Conservation (phyloP, 1,139 yeast species). For the Blastobotrys illinoisensis region DNA sequence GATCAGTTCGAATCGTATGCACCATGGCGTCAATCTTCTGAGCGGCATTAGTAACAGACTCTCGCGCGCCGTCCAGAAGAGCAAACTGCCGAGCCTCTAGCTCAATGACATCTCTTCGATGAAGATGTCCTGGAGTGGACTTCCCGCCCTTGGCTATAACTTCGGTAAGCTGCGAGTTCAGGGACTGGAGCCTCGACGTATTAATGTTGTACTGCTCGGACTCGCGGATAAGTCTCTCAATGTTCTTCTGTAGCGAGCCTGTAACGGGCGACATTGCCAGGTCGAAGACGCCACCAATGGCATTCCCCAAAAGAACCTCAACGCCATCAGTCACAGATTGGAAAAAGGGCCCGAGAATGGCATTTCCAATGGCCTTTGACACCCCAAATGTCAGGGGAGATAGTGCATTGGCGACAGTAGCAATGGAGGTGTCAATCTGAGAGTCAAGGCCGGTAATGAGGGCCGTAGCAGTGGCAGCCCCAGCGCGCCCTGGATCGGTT, state of each 20-base stretch:
- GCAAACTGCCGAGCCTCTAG: neutral
- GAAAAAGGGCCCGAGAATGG: constrained; percentile 28
- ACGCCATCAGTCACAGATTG: constrained; percentile 33
- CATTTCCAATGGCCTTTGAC: constrained; percentile 23
- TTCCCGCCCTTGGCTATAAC: neutral
- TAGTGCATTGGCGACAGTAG: constrained; percentile 21
- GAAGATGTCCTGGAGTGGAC: neutral
- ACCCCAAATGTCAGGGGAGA: constrained; percentile 21
- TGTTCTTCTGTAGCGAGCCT: neutral
- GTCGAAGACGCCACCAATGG: constrained; percentile 25
- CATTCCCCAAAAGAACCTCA: constrained; percentile 28
- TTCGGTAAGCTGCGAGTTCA: neutral
- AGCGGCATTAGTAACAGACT: constrained; percentile 19
- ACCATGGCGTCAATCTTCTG: constrained; percentile 20
- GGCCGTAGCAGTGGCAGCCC: constrained; percentile 23
- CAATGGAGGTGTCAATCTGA: constrained; percentile 29
- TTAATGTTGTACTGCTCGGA: constrained; percentile 5
- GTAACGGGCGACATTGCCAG: constrained; percentile 16
- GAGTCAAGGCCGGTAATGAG: constrained; percentile 29
- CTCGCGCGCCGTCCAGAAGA: constrained; percentile 5
- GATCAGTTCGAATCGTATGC: constrained; percentile 16
- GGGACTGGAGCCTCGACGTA: constrained; percentile 6
- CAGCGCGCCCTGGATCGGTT: constrained; percentile 21
- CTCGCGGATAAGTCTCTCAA: neutral
- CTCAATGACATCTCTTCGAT: neutral